phyloP scores from a whole-genome alignment of 805 yeast species.

The Candida berthetii region DNA sequence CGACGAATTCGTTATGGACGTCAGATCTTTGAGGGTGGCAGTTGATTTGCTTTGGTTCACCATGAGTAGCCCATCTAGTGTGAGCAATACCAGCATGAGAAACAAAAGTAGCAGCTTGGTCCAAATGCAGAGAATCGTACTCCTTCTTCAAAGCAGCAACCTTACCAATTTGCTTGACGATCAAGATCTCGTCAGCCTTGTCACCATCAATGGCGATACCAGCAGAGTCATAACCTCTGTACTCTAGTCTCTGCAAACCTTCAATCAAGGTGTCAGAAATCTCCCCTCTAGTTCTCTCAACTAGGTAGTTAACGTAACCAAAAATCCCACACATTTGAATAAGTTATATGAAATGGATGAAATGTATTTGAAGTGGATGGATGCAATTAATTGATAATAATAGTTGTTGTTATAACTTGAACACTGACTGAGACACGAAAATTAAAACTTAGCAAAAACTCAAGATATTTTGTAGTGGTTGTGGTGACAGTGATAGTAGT shows the following conservation, averaged over 20 bases:
- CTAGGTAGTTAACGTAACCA: slow-evolving; percentile 95
- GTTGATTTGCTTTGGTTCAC: slow-evolving; percentile 78
- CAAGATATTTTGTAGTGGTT: no score
- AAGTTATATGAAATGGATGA: no score
- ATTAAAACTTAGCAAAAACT: no score
- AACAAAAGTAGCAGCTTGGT: slow-evolving; percentile 59
- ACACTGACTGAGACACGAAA: no score
- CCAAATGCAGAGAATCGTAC: slow-evolving; percentile 44
- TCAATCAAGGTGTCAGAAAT: slow-evolving; percentile 85
- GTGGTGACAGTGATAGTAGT: no score
- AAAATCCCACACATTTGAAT: slow-evolving; percentile 78
- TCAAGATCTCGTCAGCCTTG: slow-evolving; percentile 57
- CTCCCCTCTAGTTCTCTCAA: slow-evolving; percentile 88
- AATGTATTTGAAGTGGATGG: no score
- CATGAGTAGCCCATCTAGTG: slow-evolving; percentile 99
- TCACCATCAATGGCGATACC: slow-evolving; percentile 96
- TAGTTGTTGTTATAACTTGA: no score
- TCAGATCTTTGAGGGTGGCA: slow-evolving; percentile 98
- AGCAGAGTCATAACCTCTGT: slow-evolving; percentile 97
- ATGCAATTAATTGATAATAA: no score
- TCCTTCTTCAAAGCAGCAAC: slow-evolving; percentile 74
- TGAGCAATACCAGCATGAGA: slow-evolving; percentile 97
- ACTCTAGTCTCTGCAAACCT: slow-evolving; percentile 84
- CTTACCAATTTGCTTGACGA: slow-evolving; percentile 87
- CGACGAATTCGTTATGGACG: slow-evolving; percentile 71